Percentiles rank a stretch among this genome's conserved stretches.
Conservation (phyloP, 306 rosid species). For the Gleditsia sinensis region DNA sequence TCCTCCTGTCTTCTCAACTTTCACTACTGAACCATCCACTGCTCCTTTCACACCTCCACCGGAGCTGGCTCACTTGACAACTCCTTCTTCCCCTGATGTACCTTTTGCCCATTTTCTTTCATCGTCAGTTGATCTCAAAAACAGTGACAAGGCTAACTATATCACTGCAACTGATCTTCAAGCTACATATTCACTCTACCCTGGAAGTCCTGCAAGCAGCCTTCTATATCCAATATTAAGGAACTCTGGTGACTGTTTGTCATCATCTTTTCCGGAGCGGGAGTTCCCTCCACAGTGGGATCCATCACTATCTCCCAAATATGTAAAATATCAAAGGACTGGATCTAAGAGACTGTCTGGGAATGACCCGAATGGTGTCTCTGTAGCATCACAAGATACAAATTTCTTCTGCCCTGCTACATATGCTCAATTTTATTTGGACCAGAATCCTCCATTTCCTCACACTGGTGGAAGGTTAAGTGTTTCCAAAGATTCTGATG, state of each 20-base stretch:
- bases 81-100: slow-evolving; percentile 97
- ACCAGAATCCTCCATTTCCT: slow-evolving; percentile 92
- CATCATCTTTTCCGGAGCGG: slow-evolving; percentile 76
- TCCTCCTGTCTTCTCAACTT: slow-evolving; percentile 95
- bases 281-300: slow-evolving; percentile 78
- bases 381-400: slow-evolving; percentile 79
- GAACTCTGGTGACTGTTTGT: slow-evolving; percentile 72
- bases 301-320: slow-evolving; percentile 70
- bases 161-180: slow-evolving; percentile 83
- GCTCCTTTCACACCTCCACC: slow-evolving; percentile 98
- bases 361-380: slow-evolving; percentile 55
- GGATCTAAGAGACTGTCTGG: slow-evolving; percentile 77
- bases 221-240: slow-evolving; percentile 75
- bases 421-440: slow-evolving; percentile 91
- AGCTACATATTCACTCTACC: slow-evolving; percentile 79
- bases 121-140: slow-evolving; percentile 70
- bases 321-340: slow-evolving; percentile 66
- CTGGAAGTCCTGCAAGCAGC: slow-evolving; percentile 91
- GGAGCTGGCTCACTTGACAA: slow-evolving; percentile 91
- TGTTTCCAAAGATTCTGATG: slow-evolving; percentile 93
- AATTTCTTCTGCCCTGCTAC: slow-evolving; percentile 97
- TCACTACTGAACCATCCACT: slow-evolving; percentile 96
- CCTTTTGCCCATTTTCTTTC: slow-evolving; percentile 93
- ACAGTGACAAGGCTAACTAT: slow-evolving; percentile 55
- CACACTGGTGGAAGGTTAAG: slow-evolving; percentile 92